phyloP scores from a whole-genome alignment of 2,329 filamentous ascomycete genomes.

The Colletotrichum sidae region DNA sequence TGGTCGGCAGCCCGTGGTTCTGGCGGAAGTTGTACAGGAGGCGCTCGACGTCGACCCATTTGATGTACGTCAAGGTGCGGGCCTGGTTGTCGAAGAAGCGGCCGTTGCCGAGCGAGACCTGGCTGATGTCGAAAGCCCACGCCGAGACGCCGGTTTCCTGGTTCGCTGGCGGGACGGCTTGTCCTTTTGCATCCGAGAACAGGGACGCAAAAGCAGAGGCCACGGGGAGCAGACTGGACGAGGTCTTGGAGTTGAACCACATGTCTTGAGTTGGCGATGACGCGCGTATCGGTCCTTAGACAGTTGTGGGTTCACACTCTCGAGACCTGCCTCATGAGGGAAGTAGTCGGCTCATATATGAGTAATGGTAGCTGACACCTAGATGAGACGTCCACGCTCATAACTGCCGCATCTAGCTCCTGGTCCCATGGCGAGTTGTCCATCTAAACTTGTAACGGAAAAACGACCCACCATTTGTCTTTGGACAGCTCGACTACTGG shows the following conservation, averaged over 20 bases:
- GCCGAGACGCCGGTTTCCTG: constrained; percentile 48
- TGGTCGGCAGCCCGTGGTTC: constrained; percentile 59
- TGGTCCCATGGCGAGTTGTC: background rate
- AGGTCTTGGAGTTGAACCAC: constrained; percentile 10
- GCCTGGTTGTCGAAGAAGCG: constrained; percentile 58
- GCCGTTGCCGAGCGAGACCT: constrained; percentile 51
- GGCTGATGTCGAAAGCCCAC: constrained; percentile 53
- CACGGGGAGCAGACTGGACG: background rate
- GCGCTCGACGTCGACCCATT: constrained; percentile 56
- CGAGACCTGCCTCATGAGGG: too few relatives aligned
- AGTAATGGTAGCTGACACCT: too few relatives aligned
- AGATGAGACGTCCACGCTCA: too few relatives aligned
- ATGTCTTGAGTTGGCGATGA: background rate
- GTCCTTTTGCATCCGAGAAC: constrained; percentile 23
- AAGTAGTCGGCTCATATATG: too few relatives aligned
- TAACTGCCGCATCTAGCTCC: background rate
- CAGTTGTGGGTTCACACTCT: too few relatives aligned
- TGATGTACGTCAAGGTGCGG: constrained; percentile 59
- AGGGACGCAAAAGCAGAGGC: background rate
- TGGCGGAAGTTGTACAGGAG: constrained; percentile 61
- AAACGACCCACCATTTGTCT: background rate
- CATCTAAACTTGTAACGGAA: background rate
- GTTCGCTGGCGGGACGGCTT: constrained; percentile 42
- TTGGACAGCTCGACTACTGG: constrained; percentile 18
- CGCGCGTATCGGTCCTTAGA: too few relatives aligned